These are phyloP conservation scores for Ustilago nuda DNA, from an alignment of 1,284 basidiomycete genomes.

Conservation along the genomic window DNA sequence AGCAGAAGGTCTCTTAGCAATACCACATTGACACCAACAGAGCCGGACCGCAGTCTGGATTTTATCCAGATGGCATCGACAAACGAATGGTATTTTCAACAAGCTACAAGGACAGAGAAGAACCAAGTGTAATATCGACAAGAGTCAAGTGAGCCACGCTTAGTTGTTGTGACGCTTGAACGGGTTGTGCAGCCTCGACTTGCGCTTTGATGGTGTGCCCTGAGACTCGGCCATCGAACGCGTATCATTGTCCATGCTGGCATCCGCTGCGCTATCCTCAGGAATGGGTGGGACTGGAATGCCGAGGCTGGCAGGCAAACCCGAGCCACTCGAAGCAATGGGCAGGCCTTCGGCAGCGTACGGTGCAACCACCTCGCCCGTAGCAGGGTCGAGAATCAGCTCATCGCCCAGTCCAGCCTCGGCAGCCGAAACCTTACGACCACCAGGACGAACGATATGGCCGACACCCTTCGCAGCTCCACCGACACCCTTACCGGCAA, in stretches of 20 bases:
- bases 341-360: constrained; percentile 33
- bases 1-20: not conserved
- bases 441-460: constrained; percentile 36
- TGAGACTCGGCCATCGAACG: constrained; percentile 47
- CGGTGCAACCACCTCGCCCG: constrained; percentile 27
- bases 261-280: constrained; percentile 13
- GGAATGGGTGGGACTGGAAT: constrained; percentile 42
- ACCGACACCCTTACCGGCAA: constrained; percentile 68
- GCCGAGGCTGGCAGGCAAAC: constrained; percentile 14
- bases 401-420: constrained; percentile 28
- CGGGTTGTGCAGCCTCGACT: constrained; percentile 54
- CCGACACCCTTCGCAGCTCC: constrained; percentile 68
- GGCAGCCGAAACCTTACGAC: constrained; percentile 18
- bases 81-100: constrained; percentile 6
- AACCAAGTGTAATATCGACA: not conserved
- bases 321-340: constrained; percentile 12
- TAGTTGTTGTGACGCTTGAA: constrained; percentile 55
- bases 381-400: constrained; percentile 26
- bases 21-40: not conserved
- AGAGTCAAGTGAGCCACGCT: not conserved
- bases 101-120: not conserved
- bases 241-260: constrained; percentile 33
- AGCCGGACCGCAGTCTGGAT: not conserved
- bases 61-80: not conserved
- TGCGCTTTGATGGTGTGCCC: constrained; percentile 44